phyloP scores from a whole-genome alignment of 1,284 basidiomycete species.

The Tausonia pullulans region DNA sequence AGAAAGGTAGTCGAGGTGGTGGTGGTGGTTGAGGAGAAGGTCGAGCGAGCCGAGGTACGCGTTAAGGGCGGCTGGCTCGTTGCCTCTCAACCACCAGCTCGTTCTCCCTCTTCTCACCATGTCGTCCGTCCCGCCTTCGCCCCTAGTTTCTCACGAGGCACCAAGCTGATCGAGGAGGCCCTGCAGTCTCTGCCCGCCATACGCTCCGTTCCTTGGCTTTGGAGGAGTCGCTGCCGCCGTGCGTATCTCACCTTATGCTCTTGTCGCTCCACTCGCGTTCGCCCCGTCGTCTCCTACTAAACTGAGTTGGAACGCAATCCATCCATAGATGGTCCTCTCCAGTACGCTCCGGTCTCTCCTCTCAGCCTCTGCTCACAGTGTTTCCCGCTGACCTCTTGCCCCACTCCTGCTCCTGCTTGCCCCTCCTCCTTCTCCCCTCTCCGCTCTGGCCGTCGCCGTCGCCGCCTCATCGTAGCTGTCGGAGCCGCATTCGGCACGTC shows the following conservation, averaged over 20 bases:
- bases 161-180: no score
- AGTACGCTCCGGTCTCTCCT: not conserved
- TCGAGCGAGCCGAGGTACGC: no score
- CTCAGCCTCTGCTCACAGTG: not conserved
- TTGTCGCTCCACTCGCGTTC: not conserved
- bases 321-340: conserved; percentile 5
- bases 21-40: no score
- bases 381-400: not conserved
- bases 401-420: not conserved
- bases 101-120: no score
- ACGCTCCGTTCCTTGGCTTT: conserved; percentile 17
- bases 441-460: not conserved
- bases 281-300: no score
- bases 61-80: no score
- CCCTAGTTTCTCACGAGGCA: no score
- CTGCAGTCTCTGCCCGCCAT: conserved; percentile 16
- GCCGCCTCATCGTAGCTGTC: conserved; percentile 41
- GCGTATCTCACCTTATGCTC: not conserved
- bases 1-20: no score
- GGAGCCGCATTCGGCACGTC: conserved; percentile 96
- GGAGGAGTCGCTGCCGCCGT: conserved; percentile 17
- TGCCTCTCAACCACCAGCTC: no score
- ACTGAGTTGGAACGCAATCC: no score
- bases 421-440: not conserved
- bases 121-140: no score